Percentiles rank a stretch among this genome's conserved stretches.
phyloP scores from a whole-genome alignment of 805 yeast genomes.

The Starmerella floris region DNA sequence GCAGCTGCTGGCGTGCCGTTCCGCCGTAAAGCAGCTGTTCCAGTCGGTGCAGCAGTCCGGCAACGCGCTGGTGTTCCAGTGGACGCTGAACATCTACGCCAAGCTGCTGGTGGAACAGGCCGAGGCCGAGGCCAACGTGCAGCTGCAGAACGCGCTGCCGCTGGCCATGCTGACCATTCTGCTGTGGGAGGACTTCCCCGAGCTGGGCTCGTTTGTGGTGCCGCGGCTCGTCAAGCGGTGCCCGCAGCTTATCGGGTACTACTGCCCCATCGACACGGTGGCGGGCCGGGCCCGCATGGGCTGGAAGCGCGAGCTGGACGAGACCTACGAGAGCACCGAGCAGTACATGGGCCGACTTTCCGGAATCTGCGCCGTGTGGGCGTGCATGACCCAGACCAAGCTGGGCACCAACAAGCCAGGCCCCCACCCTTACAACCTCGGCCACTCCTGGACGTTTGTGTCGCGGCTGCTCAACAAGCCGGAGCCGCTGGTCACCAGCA shows the following conservation, averaged over 20 bases:
- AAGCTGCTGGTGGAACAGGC: slow-evolving; percentile 83
- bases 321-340: slow-evolving; percentile 38
- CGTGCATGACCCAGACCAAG: slow-evolving; percentile 50
- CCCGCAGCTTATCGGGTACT: slow-evolving; percentile 73
- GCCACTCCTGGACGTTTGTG: slow-evolving; percentile 54
- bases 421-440: slow-evolving; percentile 44
- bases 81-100: slow-evolving; percentile 71
- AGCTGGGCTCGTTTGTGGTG: slow-evolving; percentile 42
- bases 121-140: slow-evolving; percentile 77
- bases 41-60: slow-evolving; percentile 33
- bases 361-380: slow-evolving; percentile 73
- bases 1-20: slow-evolving; percentile 38
- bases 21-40: slow-evolving; percentile 41
- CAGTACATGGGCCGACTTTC: slow-evolving; percentile 74
- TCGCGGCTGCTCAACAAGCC: slow-evolving; percentile 58
- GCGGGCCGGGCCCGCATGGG: slow-evolving; percentile 80
- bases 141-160: slow-evolving; percentile 66
- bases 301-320: slow-evolving; percentile 48
- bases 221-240: slow-evolving; percentile 88
- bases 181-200: slow-evolving; percentile 39
- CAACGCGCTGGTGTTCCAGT: slow-evolving; percentile 42
- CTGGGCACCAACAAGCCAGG: slow-evolving; percentile 17
- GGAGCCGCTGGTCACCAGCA: slow-evolving; percentile 38
- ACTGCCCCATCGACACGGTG: slow-evolving; percentile 62
- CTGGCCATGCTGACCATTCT: slow-evolving; percentile 51